These are phyloP conservation scores for Lasiosphaeriaceae sp. DNA, from an alignment of 495 filamentous ascomycete genomes.

Conservation along the genomic window DNA sequence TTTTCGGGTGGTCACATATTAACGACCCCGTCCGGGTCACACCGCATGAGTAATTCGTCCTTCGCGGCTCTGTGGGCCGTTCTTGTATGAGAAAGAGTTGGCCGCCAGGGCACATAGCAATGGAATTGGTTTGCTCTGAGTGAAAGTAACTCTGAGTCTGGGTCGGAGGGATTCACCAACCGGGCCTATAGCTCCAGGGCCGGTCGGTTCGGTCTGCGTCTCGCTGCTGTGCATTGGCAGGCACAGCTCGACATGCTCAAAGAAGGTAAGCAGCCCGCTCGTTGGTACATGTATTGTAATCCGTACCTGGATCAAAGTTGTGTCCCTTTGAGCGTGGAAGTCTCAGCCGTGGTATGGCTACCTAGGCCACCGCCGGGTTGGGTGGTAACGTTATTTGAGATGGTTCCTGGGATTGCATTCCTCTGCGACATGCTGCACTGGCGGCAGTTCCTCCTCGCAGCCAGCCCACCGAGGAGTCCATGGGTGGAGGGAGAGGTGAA, in stretches of 20 bases:
- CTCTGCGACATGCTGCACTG: background rate
- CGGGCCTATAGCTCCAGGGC: too few species aligned
- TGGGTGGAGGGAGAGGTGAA: background rate
- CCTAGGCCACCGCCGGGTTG: too few species aligned
- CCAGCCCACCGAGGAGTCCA: conserved; percentile 2
- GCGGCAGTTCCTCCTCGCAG: conserved; percentile 7
- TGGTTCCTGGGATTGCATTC: conserved; percentile 1
- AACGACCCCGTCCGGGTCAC: background rate
- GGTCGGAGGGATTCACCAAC: too few species aligned
- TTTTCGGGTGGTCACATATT: background rate
- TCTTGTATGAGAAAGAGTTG: background rate
- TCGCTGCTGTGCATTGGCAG: too few species aligned
- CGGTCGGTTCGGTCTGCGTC: too few species aligned
- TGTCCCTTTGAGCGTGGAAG: too few species aligned
- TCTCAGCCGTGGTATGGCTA: too few species aligned
- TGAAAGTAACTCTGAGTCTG: too few species aligned
- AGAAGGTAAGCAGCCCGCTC: too few species aligned
- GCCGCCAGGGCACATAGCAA: background rate
- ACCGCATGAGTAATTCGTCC: background rate
- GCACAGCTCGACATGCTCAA: too few species aligned
- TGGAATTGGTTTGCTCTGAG: background rate
- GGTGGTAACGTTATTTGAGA: background rate
- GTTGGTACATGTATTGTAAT: too few species aligned
- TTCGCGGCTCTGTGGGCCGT: background rate
- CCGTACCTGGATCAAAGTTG: too few species aligned